Evolutionary conservation across 208 protist genomes (phyloP).

Genomic region (Entamoeba invadens): DNA sequence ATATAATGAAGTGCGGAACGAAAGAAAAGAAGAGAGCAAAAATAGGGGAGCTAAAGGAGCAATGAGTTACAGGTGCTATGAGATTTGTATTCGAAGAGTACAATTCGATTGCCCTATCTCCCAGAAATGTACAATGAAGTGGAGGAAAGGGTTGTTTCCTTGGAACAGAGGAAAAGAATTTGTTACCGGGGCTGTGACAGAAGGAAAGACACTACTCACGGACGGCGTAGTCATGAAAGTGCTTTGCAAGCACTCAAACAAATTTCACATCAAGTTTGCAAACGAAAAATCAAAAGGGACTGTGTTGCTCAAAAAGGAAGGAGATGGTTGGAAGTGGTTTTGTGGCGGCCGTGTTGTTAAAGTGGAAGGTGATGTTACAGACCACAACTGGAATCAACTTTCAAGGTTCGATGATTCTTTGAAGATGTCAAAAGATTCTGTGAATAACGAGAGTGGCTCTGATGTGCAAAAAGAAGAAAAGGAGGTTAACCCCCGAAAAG

Average conservation of each 20-base stretch:
- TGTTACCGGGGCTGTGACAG: neutral
- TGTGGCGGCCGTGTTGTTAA: neutral
- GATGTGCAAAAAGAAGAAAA: neutral
- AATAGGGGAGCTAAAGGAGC: too few species aligned
- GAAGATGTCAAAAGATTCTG: neutral
- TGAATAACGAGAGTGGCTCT: too few species aligned
- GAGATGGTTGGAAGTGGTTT: neutral
- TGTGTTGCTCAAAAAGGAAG: neutral
- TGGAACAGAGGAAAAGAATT: neutral
- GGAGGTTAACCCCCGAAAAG: neutral
- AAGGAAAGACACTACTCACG: neutral
- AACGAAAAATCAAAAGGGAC: neutral
- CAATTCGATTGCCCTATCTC: neutral
- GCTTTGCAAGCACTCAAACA: neutral
- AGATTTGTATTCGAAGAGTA: neutral
- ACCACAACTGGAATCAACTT: neutral
- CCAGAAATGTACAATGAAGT: neutral
- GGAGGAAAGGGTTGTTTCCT: neutral
- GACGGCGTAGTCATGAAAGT: neutral
- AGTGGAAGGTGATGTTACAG: neutral
- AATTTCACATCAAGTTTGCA: neutral
- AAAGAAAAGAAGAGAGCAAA: too few species aligned
- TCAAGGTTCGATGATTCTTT: neutral
- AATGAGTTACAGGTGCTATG: neutral
- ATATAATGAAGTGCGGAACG: too few species aligned